Evolutionary conservation across 495 filamentous ascomycete species (phyloP), one percentile per base, ranked within the genome.

Genomic region (Parachaetomium inaequale): DNA sequence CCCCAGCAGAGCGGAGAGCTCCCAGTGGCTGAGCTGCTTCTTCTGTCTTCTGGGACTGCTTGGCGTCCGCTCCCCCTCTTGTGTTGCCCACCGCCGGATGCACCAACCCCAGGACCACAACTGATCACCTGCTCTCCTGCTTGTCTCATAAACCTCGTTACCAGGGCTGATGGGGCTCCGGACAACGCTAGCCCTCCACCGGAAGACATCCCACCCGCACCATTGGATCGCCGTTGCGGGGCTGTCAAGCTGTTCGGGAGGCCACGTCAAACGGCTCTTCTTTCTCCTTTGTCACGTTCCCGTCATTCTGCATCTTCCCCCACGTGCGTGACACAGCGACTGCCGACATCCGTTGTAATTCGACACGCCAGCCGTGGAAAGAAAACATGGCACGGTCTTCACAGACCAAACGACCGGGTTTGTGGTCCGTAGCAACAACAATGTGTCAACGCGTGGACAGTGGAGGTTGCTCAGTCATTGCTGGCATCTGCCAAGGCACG

Each of bases 71-170:
- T 19, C 14, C 12, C 2, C 12, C 2, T 29, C 47, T 15, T 31
- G 5, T 52, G 28, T 25, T 54, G 45, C 49, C 36, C 26, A 46
- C 49, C 51, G 49, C 58, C 36, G 19, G 38, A 53, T 42, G 34
- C 46, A 31, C 21, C 38, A 45, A 19, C 25, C 15, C 38, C 19
- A 23, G 34, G 17, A 7, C 23, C 54, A 28, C 17, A 12, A 8
- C n/a, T 38, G 50, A 50, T 61, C 58, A 61, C 47, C 58, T 61
- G 58, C 36, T 61, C 36, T 34, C 49, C 6, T 52, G 36, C 21
- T 54, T 54, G 46, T 51, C 49, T 54, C 49, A 53, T 52, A 52
- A 23, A 17, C 42, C 43, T 36, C 55, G 42, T 43, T 56, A 56
- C 21, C 21, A 53, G 34, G 21, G 12, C 32, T 23, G 32, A 38